These are phyloP conservation scores for Apiotrichum brassicae DNA, from an alignment of 1,284 basidiomycete genomes.

Conservation along the genomic window DNA sequence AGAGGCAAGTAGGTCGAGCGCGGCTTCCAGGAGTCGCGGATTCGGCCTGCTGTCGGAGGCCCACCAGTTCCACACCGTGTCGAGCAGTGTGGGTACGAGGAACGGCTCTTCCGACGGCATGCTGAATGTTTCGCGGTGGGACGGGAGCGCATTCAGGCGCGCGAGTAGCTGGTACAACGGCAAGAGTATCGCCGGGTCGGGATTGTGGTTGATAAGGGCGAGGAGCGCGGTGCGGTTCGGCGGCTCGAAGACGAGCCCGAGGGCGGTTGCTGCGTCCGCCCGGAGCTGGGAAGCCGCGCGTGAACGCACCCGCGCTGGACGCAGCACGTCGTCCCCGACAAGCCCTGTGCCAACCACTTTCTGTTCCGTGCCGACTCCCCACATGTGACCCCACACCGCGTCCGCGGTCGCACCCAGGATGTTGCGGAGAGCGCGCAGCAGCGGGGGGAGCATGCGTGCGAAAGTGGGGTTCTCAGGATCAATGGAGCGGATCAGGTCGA, in stretches of 20 bases:
- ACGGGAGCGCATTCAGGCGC: conserved; percentile 55
- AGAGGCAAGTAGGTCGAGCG: conserved; percentile 61
- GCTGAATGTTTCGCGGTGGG: conserved; percentile 50
- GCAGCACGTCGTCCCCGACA: conserved; percentile 23
- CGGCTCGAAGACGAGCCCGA: conserved; percentile 33
- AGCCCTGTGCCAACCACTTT: conserved; percentile 38
- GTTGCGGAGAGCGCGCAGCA: conserved; percentile 39
- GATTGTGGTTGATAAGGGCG: conserved; percentile 19
- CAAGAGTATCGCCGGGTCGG: conserved; percentile 44
- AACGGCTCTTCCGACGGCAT: conserved; percentile 44
- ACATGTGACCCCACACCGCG: conserved; percentile 41
- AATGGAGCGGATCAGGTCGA: conserved; percentile 22
- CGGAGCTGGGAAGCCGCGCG: conserved; percentile 14
- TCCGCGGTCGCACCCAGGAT: conserved; percentile 39
- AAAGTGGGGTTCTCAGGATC: conserved; percentile 5
- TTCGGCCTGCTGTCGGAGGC: conserved; percentile 34
- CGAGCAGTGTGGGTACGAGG: conserved; percentile 29
- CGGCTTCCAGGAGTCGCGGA: conserved; percentile 61
- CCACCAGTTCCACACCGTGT: conserved; percentile 22
- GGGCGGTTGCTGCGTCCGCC: conserved; percentile 18
- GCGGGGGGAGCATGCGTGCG: conserved; percentile 22
- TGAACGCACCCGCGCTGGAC: conserved; percentile 13
- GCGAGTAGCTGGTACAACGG: conserved; percentile 53
- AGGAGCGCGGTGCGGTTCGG: conserved; percentile 30
- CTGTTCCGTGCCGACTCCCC: conserved; percentile 41